Evolutionary conservation across 2,329 filamentous ascomycete genomes (phyloP).

Genomic region (Sporothrix luriei): DNA sequence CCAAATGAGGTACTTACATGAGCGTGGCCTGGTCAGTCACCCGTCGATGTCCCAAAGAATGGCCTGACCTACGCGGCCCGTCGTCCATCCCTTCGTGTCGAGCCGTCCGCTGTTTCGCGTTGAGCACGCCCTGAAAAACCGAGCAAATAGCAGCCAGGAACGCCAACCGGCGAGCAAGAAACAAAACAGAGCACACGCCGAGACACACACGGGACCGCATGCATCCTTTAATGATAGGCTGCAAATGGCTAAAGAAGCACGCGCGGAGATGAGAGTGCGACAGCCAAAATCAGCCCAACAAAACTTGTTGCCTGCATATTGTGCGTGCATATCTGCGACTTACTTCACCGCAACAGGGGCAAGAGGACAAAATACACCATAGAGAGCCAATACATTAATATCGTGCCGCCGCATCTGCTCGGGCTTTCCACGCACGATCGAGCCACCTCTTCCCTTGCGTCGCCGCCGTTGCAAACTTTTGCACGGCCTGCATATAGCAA

Average conservation of each 20-base stretch:
- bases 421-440: conserved; percentile 5
- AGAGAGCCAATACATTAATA: conserved; percentile 1
- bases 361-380: background rate
- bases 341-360: conserved; percentile 7
- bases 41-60: background rate
- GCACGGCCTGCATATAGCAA: background rate
- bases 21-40: background rate
- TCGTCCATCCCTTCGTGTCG: conserved; percentile 33
- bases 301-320: background rate
- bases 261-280: background rate
- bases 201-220: background rate
- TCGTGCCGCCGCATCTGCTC: conserved; percentile 24
- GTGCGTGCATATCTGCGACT: background rate
- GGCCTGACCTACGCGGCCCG: conserved; percentile 18
- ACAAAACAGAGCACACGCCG: background rate
- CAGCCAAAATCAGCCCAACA: background rate
- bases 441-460: background rate
- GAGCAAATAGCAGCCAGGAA: conserved; percentile 8
- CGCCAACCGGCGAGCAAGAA: conserved; percentile 12
- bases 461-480: conserved; percentile 12
- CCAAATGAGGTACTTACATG: background rate
- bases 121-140: conserved; percentile 19
- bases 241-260: conserved; percentile 14
- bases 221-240: conserved; percentile 2
- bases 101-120: conserved; percentile 30